Evolutionary conservation across 1,284 basidiomycete species (phyloP), one percentile per base, ranked within the genome.

Genomic region (Ganoderma meredithae): DNA sequence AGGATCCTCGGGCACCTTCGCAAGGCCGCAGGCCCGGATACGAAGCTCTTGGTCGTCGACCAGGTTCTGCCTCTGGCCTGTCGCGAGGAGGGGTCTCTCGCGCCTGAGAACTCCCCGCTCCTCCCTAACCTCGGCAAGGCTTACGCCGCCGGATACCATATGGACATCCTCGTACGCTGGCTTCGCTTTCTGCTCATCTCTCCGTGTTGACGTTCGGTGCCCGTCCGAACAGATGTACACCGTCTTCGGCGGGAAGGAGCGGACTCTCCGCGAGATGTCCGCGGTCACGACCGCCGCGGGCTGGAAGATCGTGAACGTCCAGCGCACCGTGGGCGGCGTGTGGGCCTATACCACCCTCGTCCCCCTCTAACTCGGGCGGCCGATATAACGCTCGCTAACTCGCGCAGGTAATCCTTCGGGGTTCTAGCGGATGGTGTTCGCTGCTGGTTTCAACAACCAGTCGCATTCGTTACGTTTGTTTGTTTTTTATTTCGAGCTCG

Each of bases 21-120:
- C 9, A 69, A 73, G 25, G 78, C 78, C 0, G 81, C 80, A 0
- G 72, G 72, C 1, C 76, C 78, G 1, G 79, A 83, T 19, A 92
- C 91, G 41, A 86, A 83, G 70, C 81, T 93, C 2, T 79, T 93
- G 39, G 84, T 92, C 40, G 90, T 86, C 0, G 91, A 93, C 69
- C 65, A 66, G 52, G 56, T 71, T 59, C 60, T 71, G 9, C 63
- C 70, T 3, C 63, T 65, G 61, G 64, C 70, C 22, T 71, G 70
- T 59, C 40, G 55, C 13, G 44, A 41, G 56, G 63, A 65, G 2
- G 69, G 25, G 66, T 73, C 36, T 31, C 70, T 22, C 63, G 68
- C 43, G 65, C 36, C 58, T 2, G 56, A 44, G 4, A 60, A 49
- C 49, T 69, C 67, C 1, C 70, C 67, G 19, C 47, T 69, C n/a